Evolutionary conservation across 495 filamentous ascomycete genomes (phyloP), one percentile per base, ranked within the genome.

Genomic region (Trichocladium antarcticum): DNA sequence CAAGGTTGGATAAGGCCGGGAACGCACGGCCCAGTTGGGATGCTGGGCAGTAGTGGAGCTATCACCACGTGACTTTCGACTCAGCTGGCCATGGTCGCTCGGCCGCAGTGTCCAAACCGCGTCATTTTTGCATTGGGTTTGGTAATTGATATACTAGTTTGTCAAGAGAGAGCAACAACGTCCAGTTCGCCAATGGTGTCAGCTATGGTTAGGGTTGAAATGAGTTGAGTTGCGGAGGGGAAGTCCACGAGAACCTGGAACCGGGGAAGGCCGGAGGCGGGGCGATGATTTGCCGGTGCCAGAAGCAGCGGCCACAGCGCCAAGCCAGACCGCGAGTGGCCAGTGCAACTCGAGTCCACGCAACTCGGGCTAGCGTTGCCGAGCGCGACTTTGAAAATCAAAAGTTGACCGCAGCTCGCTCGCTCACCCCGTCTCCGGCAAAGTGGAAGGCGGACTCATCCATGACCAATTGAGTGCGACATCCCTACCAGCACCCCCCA

Each of bases 391-490:
- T 44, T 14, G 36, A 44, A 54, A 49, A 54, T 47, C 45, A 37
- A 48, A 16, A 43, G 27, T 27, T 27, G 17, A n/a, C 10, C 14
- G 35, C 21, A 51, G 36, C 16, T 37, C 42, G 38, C 42, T 12
- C 36, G 28, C 21, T 5, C 20, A 21, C 41, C 41, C 2, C 24
- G 12, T 24, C 28, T 19, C 17, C 21, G 7, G 39, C 35, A 11
- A 19, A 20, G 20, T 37, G 12, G 39, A 37, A 28, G 20, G 11
- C 16, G 32, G 42, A 16, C 21, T 29, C 28, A 46, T 49, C 45
- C 44, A 51, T 54, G 49, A 51, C 40, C 55, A 47, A 58, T 58
- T 51, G 49, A 50, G 48, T 38, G 37, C 8, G 32, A 27, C 19
- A 15, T n/a, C 31, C 31, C n/a, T 8, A 34, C 24, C n/a, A 9